Percentiles rank a stretch among this genome's conserved stretches.
These are phyloP conservation scores for Colletotrichum sojae DNA, from an alignment of 2,329 filamentous ascomycete species.

Conservation along the genomic window DNA sequence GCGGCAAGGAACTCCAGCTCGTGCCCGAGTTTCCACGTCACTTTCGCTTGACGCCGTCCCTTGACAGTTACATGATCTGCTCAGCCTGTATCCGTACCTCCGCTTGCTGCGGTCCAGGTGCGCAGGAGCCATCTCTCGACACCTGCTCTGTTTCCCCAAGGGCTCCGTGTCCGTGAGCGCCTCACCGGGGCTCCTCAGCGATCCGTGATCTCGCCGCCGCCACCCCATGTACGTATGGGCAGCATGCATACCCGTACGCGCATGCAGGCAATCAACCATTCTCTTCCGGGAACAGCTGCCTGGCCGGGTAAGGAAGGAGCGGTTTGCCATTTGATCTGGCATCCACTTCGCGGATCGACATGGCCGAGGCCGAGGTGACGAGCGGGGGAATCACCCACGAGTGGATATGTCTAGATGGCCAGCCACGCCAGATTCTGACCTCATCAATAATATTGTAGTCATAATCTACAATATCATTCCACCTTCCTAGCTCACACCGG, in stretches of 20 bases:
- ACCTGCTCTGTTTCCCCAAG: constrained; percentile 33
- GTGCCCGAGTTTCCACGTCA: constrained; percentile 30
- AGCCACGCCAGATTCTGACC: constrained; percentile 20
- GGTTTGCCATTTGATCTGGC: constrained; percentile 20
- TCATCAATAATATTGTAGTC: constrained; percentile 33
- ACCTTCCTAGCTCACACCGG: constrained; percentile 34
- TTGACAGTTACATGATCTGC: constrained; percentile 38
- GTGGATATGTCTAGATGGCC: constrained; percentile 21
- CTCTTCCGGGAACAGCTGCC: constrained; percentile 25
- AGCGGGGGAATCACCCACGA: constrained; percentile 17
- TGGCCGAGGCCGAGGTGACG: constrained; percentile 15
- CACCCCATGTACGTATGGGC: constrained; percentile 39
- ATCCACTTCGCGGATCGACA: constrained; percentile 37
- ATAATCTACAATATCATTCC: constrained; percentile 27
- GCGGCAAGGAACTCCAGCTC: constrained; percentile 24
- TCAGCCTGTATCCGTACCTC: constrained; percentile 28
- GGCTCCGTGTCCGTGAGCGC: constrained; percentile 20
- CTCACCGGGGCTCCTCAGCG: constrained; percentile 30
- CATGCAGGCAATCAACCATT: constrained; percentile 39
- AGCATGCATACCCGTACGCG: constrained; percentile 39
- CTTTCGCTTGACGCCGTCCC: constrained; percentile 36
- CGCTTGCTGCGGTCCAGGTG: constrained; percentile 35
- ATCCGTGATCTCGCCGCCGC: constrained; percentile 40
- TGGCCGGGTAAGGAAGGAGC: constrained; percentile 27
- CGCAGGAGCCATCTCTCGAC: constrained; percentile 40